Conservation (phyloP, 345 rosid genomes). For the Brassica rapa region DNA sequence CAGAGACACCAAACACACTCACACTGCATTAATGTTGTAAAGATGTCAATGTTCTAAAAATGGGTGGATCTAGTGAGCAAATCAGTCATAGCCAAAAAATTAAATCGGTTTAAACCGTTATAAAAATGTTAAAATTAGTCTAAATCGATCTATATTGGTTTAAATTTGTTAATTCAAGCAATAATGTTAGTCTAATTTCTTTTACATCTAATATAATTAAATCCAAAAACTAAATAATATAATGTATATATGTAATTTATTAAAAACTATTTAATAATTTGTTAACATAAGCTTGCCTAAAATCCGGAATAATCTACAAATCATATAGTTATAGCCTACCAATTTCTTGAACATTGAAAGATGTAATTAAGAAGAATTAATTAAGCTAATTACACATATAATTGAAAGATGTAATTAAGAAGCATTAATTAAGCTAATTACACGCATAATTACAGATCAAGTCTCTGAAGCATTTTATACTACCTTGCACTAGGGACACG, state of each 20-base stretch:
- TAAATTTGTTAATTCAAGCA: not conserved
- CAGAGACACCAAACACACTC: constrained; percentile 95
- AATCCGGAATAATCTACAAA: not conserved
- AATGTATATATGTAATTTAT: too few relatives aligned
- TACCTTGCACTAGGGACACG: constrained; percentile 98
- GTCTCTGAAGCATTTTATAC: constrained; percentile 29
- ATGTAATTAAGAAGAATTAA: not conserved
- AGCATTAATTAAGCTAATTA: not conserved
- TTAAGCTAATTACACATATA: not conserved
- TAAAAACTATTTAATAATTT: too few relatives aligned
- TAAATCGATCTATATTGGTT: not conserved
- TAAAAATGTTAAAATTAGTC: not conserved
- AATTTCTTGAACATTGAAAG: not conserved
- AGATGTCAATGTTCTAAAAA: not conserved
- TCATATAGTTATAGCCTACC: not conserved
- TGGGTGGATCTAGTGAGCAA: too few relatives aligned
- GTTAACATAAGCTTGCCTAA: too few relatives aligned
- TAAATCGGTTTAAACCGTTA: not conserved
- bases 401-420: not conserved
- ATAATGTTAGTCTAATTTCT: not conserved
- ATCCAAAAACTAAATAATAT: not conserved
- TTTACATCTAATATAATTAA: not conserved
- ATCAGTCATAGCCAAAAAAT: not conserved
- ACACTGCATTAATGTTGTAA: constrained; percentile 52
- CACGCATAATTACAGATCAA: not conserved